These are phyloP conservation scores for Penicillium sp. DNA, from an alignment of 2,329 filamentous ascomycete species.

Conservation along the genomic window DNA sequence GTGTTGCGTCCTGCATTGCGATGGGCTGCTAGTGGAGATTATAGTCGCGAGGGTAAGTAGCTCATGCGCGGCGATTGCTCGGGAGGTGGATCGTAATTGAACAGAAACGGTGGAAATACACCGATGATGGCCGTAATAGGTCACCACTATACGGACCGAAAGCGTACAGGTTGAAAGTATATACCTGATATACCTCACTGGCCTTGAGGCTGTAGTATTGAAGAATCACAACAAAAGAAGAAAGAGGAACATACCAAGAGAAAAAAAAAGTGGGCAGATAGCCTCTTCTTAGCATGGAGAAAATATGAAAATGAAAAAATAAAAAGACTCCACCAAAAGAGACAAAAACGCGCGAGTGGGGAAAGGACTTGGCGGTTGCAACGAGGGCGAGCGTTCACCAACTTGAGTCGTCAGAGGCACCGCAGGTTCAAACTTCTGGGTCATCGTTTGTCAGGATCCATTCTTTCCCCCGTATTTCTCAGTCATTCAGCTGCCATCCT, in stretches of 20 bases:
- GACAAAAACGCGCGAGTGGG: constrained; percentile 6
- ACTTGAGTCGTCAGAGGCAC: too few species aligned
- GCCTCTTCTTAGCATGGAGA: constrained; percentile 1
- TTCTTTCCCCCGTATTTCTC: neutral
- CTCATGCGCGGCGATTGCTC: neutral
- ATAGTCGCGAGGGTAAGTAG: neutral
- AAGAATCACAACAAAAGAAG: neutral
- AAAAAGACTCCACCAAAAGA: neutral
- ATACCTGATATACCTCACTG: neutral
- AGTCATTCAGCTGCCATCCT: neutral
- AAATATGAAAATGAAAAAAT: neutral
- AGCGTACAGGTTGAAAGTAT: neutral
- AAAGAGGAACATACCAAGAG: neutral
- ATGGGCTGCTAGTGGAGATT: constrained; percentile 43
- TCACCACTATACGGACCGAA: neutral
- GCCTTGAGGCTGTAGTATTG: neutral
- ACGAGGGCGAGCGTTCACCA: neutral
- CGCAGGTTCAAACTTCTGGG: neutral
- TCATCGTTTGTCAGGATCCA: neutral
- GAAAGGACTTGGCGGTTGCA: neutral
- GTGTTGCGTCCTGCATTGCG: constrained; percentile 16
- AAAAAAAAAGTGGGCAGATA: neutral
- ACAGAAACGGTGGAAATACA: neutral
- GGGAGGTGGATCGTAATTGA: too few species aligned
- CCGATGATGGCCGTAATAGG: neutral